These are phyloP conservation scores for Ceratocystis eucalypticola DNA, from an alignment of 2,329 filamentous ascomycete genomes.

Conservation along the genomic window DNA sequence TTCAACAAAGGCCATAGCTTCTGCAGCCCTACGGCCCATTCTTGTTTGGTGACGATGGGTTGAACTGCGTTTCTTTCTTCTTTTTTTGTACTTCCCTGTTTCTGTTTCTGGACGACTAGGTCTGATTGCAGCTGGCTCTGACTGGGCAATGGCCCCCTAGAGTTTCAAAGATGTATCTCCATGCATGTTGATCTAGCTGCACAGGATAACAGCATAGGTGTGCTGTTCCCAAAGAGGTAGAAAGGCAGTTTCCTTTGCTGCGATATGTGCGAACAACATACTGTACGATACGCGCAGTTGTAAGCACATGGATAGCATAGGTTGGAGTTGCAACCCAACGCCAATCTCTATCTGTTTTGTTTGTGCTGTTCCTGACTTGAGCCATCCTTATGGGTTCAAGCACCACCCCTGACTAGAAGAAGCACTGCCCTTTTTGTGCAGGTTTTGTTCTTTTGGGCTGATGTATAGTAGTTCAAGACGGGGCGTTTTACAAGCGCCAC, in stretches of 20 bases:
- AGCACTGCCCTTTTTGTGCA: background rate
- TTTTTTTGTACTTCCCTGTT: background rate
- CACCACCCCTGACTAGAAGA: background rate
- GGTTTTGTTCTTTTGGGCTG: background rate
- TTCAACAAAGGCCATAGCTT: constrained; percentile 1
- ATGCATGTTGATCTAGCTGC: background rate
- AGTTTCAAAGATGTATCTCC: background rate
- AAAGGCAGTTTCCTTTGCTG: background rate
- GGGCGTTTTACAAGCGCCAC: background rate
- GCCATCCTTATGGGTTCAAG: background rate
- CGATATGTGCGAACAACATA: background rate
- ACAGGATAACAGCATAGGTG: background rate
- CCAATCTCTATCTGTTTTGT: background rate
- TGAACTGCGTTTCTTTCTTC: background rate
- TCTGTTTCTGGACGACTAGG: background rate
- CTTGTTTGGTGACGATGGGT: background rate
- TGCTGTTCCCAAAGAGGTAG: background rate
- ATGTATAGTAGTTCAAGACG: background rate
- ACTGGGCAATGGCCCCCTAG: background rate
- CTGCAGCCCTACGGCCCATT: background rate
- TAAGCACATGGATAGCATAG: background rate
- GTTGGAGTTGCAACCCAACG: background rate
- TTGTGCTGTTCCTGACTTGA: background rate
- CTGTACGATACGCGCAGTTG: background rate
- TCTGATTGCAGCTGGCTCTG: background rate